Percentiles rank a stretch among this genome's conserved stretches.
Conservation (phyloP, 2,329 filamentous ascomycete genomes). For the Exophiala alcalophila region DNA sequence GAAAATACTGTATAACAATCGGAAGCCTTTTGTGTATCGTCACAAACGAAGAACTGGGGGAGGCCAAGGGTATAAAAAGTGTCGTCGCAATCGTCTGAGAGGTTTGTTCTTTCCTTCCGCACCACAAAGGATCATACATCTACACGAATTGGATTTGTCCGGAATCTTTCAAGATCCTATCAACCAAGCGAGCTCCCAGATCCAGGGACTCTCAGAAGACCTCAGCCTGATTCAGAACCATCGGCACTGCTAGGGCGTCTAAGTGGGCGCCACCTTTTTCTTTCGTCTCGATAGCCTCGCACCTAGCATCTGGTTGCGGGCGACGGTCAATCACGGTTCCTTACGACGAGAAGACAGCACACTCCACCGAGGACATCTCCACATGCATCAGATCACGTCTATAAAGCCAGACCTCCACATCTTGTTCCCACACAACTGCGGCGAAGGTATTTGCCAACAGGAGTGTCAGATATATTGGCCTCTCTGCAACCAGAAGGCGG, state of each 20-base stretch:
- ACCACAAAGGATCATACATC: too few relatives aligned
- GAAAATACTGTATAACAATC: constrained; percentile 9
- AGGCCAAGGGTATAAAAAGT: constrained; percentile 17
- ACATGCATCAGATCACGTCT: constrained; percentile 25
- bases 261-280: too few relatives aligned
- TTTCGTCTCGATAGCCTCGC: background rate
- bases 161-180: too few relatives aligned
- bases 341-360: background rate
- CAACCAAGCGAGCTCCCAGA: too few relatives aligned
- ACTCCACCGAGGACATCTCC: constrained; percentile 1
- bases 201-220: too few relatives aligned
- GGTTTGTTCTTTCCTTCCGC: background rate
- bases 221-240: too few relatives aligned
- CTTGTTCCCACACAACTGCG: constrained; percentile 21
- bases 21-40: constrained; percentile 14
- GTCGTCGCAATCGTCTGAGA: background rate
- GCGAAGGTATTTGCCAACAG: constrained; percentile 24
- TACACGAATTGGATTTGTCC: too few relatives aligned
- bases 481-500: constrained; percentile 13
- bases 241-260: too few relatives aligned
- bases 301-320: background rate
- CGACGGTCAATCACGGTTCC: constrained; percentile 4
- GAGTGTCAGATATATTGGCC: constrained; percentile 24
- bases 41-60: constrained; percentile 1
- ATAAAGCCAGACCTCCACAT: constrained; percentile 25